A percentile compares a stretch with the other conserved stretches of the same genome.
phyloP scores from a whole-genome alignment of 768 basidiomycete genomes.

The Mycena metata region DNA sequence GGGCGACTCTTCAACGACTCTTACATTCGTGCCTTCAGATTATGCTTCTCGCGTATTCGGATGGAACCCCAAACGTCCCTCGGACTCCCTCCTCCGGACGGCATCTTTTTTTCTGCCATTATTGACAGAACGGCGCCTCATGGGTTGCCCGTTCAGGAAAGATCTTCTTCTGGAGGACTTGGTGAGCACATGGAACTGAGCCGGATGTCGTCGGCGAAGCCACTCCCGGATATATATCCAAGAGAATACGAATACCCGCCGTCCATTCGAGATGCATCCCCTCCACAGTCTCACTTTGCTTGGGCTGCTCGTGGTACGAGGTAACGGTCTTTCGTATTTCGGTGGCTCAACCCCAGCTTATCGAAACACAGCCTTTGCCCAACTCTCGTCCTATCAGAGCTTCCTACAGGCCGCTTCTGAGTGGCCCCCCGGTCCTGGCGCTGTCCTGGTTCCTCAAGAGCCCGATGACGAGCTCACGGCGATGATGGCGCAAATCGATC shows the following conservation, averaged over 20 bases:
- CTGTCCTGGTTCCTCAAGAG: conserved; percentile 55
- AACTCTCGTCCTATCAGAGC: conserved; percentile 7
- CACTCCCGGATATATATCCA: conserved; percentile 11
- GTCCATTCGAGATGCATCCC: conserved; percentile 14
- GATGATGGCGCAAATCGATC: conserved; percentile 63
- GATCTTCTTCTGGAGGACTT: conserved; percentile 1
- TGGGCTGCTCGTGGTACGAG: conserved; percentile 20
- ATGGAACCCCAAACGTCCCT: neutral
- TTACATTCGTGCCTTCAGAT: neutral
- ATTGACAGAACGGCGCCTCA: conserved; percentile 18
- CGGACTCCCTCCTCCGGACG: neutral
- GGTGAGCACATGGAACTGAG: conserved; percentile 26
- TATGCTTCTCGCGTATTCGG: neutral
- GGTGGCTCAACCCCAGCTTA: neutral
- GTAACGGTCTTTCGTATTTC: neutral
- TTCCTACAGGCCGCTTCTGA: conserved; percentile 35
- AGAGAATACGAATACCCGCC: neutral
- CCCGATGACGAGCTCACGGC: conserved; percentile 58
- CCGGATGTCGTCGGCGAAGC: conserved; percentile 5
- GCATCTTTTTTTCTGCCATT: conserved; percentile 1
- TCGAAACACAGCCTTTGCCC: conserved; percentile 15
- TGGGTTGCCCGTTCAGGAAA: conserved; percentile 28
- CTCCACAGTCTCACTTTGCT: neutral
- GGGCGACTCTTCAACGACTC: neutral
- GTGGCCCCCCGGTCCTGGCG: conserved; percentile 68